phyloP scores from a whole-genome alignment of 2,329 filamentous ascomycete species.

The Balansia obtecta region DNA sequence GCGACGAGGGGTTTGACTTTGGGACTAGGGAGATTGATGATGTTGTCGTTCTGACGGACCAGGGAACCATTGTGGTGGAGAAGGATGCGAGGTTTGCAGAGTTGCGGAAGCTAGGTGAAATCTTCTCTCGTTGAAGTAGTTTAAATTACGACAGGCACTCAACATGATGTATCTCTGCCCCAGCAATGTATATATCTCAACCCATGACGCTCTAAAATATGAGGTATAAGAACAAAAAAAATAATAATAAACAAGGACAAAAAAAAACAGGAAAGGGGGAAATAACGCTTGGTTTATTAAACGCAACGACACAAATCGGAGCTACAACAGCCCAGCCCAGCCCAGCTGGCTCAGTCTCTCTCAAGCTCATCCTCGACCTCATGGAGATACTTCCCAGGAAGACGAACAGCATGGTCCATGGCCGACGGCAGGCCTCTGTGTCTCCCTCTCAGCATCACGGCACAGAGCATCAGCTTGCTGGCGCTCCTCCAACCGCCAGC shows the following conservation, averaged over 20 bases:
- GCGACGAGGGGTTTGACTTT: constrained; percentile 16
- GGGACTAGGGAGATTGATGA: constrained; percentile 22
- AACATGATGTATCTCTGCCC: not conserved
- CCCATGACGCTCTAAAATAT: too few species aligned
- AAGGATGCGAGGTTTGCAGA: constrained; percentile 23
- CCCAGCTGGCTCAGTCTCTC: not conserved
- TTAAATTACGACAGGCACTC: not conserved
- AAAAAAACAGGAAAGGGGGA: too few species aligned
- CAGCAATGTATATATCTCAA: not conserved
- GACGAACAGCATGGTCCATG: constrained; percentile 37
- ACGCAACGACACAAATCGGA: too few species aligned
- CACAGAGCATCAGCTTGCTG: constrained; percentile 45
- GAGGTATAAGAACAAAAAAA: not conserved
- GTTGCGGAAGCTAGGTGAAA: constrained; percentile 15
- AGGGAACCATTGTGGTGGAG: constrained; percentile 20
- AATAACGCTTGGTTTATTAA: too few species aligned
- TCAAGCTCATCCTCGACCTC: constrained; percentile 22
- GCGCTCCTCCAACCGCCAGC: constrained; percentile 38
- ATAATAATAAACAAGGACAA: not conserved
- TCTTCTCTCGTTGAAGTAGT: constrained; percentile 11
- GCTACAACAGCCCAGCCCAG: too few species aligned
- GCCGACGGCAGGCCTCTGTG: constrained; percentile 41
- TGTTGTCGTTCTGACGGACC: constrained; percentile 22
- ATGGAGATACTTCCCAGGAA: constrained; percentile 23
- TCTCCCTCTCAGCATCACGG: constrained; percentile 43